These are phyloP conservation scores for Scorias spongiosa DNA, from an alignment of 2,329 filamentous ascomycete genomes.

Conservation along the genomic window DNA sequence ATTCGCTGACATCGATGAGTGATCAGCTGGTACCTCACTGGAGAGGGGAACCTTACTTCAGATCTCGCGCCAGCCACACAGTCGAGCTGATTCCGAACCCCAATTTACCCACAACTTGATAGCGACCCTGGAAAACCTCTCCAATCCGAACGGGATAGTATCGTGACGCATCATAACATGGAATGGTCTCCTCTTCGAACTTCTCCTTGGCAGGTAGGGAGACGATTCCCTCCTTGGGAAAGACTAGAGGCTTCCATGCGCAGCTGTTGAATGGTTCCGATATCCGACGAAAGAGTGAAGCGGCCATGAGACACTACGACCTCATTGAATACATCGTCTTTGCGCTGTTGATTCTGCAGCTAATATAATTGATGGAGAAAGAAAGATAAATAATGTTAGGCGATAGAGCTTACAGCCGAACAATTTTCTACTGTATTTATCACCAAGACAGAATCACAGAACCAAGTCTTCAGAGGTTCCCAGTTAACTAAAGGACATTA, in stretches of 20 bases:
- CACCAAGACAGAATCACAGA: too few relatives aligned
- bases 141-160: slow-evolving; percentile 21
- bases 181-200: slow-evolving; percentile 7
- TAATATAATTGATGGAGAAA: too few relatives aligned
- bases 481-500: too few relatives aligned
- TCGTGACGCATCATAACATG: slow-evolving; percentile 5
- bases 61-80: slow-evolving; percentile 10
- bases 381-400: too few relatives aligned
- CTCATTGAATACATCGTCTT: too few relatives aligned
- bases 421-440: too few relatives aligned
- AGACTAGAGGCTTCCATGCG: slow-evolving; percentile 4
- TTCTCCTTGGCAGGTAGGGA: not conserved
- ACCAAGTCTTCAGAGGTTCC: too few relatives aligned
- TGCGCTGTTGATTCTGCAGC: too few relatives aligned
- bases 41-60: slow-evolving; percentile 5
- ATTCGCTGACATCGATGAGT: slow-evolving; percentile 1
- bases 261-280: not conserved
- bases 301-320: too few relatives aligned
- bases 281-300: too few relatives aligned
- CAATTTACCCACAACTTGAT: slow-evolving; percentile 11
- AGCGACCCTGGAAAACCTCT: slow-evolving; percentile 12
- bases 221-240: slow-evolving; percentile 1
- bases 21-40: too few relatives aligned
- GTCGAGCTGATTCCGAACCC: slow-evolving; percentile 9
- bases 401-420: too few relatives aligned